Conservation (phyloP, 257 asterid species). For the Nicotiana tabacum region DNA sequence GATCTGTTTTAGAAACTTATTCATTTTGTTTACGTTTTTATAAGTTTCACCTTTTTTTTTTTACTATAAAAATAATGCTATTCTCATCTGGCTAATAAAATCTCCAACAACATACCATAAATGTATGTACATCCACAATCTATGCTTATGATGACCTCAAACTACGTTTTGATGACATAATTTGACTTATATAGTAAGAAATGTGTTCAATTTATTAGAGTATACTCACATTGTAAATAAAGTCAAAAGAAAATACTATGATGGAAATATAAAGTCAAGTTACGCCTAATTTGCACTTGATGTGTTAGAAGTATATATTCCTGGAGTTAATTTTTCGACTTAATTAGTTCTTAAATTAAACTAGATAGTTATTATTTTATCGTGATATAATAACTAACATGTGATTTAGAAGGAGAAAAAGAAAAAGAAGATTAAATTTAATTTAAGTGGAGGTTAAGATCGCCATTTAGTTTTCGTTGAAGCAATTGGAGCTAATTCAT, state of each 20-base stretch:
- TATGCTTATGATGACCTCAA: not conserved
- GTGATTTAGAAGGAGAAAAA: no score
- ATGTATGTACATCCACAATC: not conserved
- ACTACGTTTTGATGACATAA: not conserved
- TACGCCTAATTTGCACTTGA: not conserved
- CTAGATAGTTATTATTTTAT: not conserved
- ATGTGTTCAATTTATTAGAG: not conserved
- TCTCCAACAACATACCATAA: not conserved
- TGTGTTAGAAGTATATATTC: not conserved
- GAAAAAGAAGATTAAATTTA: no score
- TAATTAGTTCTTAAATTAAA: not conserved
- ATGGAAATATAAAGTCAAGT: not conserved
- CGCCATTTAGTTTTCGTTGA: no score
- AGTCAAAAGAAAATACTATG: no score
- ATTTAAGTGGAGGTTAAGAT: no score
- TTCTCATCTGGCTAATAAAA: not conserved
- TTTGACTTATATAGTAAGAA: not conserved
- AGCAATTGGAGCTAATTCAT: no score
- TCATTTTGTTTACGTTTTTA: not conserved
- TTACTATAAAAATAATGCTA: not conserved
- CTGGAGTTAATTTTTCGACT: not conserved
- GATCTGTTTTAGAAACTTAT: not conserved
- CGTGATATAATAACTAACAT: no score
- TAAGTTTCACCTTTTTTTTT: not conserved
- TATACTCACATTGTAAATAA: no score